Evolutionary conservation across 306 rosid genomes (phyloP), one percentile per base, ranked within the genome.

Genomic region (Trifolium repens): DNA sequence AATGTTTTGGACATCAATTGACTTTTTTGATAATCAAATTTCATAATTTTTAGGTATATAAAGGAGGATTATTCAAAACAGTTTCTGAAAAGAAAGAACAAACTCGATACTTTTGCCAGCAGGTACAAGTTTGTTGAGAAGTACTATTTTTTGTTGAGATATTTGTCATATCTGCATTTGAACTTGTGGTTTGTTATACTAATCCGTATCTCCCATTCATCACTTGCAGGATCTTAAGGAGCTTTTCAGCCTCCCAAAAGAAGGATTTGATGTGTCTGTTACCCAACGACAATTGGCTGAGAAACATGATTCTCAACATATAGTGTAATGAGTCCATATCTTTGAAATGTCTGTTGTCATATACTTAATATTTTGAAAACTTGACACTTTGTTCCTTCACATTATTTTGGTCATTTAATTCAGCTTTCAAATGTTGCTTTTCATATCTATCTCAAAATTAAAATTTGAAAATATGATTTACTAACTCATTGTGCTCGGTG

Each of bases 11-110:
- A 65, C 52, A 43, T 47, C 26, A 10, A 54, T 66, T 30, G 47
- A 8, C 67, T 64, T 13, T 60, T 71, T 73, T 79, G 44, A 79
- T 69, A 47, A 63, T 55, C 40, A 37, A 58, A 44, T 65, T 71
- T 66, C 58, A 70, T 65, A 24, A 50, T 42, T 83, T 71, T 62
- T 82, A 93, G 98, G 84, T 93, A 53, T 91, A 59, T 61, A 93
- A 93, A 59, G 98, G 98, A 5, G 97, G 98, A 4, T 77, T 94
- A 57, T 91, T 94, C 84, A 94, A 79, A 91, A 90, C 94, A 13
- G 97, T 96, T 72, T 91, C 97, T 8, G 97, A 94, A 89, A 91
- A 94, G 62, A 94, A 91, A 85, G 98, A 91, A 71, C 98, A 94
- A 86, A 89, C 84, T 39, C 89, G 98, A 42, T 94, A 94, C 81